Conservation (phyloP, 2,329 filamentous ascomycete genomes). For the Dichotomopilus funicola region DNA sequence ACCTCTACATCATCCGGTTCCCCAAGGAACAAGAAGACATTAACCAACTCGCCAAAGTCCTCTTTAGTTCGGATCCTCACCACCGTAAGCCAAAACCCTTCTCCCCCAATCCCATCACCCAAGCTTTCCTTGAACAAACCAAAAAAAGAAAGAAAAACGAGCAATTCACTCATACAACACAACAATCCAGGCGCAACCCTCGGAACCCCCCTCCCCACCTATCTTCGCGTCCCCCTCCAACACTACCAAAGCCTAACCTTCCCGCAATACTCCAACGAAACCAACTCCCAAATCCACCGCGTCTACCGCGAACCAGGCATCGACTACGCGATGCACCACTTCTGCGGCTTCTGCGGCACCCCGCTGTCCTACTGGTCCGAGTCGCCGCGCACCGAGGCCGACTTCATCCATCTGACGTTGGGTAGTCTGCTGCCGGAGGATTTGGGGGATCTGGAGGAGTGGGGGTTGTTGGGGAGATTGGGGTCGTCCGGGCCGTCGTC, state of each 20-base stretch:
- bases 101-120: not conserved
- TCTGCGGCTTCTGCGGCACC: slow-evolving; percentile 90
- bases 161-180: not conserved
- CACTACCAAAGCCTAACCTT: slow-evolving; percentile 75
- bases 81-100: slow-evolving; percentile 56
- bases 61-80: slow-evolving; percentile 61
- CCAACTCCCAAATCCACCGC: slow-evolving; percentile 57
- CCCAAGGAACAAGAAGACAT: slow-evolving; percentile 41
- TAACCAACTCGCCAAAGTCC: slow-evolving; percentile 55
- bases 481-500: not conserved
- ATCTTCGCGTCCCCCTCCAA: slow-evolving; percentile 71
- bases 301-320: slow-evolving; percentile 55
- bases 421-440: slow-evolving; percentile 68
- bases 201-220: slow-evolving; percentile 64
- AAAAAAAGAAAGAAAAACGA: not conserved
- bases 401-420: slow-evolving; percentile 76
- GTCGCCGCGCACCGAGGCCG: slow-evolving; percentile 59
- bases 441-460: slow-evolving; percentile 63
- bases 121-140: not conserved
- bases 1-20: slow-evolving; percentile 69
- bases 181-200: slow-evolving; percentile 46
- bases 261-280: slow-evolving; percentile 74
- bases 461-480: slow-evolving; percentile 54
- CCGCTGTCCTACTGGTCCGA: slow-evolving; percentile 81
- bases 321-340: slow-evolving; percentile 61